phyloP scores from a whole-genome alignment of 495 filamentous ascomycete species.

The Penicillium steckii region DNA sequence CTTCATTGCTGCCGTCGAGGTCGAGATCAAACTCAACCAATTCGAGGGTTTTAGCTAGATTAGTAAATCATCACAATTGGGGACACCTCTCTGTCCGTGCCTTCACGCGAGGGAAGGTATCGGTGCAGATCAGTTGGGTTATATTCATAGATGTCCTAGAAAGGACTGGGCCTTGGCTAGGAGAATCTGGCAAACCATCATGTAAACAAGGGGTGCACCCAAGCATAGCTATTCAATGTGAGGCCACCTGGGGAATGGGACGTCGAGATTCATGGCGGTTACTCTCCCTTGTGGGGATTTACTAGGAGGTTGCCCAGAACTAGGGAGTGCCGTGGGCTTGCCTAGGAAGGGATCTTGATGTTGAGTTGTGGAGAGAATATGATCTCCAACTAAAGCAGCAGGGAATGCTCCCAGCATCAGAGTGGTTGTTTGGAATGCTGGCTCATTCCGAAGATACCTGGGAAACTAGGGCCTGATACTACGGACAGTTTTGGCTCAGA shows the following conservation, averaged over 20 bases:
- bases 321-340: background rate
- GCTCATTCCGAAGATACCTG: conserved; percentile 15
- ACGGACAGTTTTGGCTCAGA: background rate
- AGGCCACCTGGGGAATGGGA: conserved; percentile 24
- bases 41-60: conserved; percentile 8
- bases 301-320: background rate
- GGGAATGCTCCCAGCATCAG: conserved; percentile 16
- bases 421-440: conserved; percentile 16
- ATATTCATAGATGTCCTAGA: conserved; percentile 12
- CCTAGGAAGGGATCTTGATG: conserved; percentile 1
- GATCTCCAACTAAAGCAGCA: conserved; percentile 2
- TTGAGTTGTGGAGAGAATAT: background rate
- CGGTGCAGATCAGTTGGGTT: conserved; percentile 25
- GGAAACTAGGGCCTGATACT: background rate
- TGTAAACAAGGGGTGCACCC: conserved; percentile 15
- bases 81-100: conserved; percentile 11
- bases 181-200: background rate
- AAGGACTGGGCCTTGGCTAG: background rate
- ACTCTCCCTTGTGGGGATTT: conserved; percentile 2
- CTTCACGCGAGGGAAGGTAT: conserved; percentile 5
- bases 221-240: conserved; percentile 18
- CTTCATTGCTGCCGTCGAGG: conserved; percentile 18
- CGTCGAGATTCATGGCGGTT: conserved; percentile 1
- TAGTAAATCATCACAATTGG: conserved; percentile 15
- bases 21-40: conserved; percentile 1